Percentiles rank a stretch among this genome's conserved stretches.
phyloP scores from a whole-genome alignment of 148 eudicot genomes.

The Amaranthus palmeri region DNA sequence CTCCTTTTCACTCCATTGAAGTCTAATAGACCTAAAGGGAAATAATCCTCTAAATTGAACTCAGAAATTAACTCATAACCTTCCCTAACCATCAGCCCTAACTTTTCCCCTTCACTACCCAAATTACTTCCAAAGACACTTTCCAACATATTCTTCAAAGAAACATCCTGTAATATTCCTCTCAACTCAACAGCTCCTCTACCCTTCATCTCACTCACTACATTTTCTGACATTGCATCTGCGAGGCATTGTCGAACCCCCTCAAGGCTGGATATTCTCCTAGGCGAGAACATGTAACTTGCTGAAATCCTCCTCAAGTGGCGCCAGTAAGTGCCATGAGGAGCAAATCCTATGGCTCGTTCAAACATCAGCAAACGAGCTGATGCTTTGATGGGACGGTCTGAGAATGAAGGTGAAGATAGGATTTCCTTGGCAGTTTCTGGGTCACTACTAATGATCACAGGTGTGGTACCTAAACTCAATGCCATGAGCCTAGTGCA shows the following conservation, averaged over 20 bases:
- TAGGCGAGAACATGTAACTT: slow-evolving; percentile 57
- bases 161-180: slow-evolving; percentile 42
- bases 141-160: slow-evolving; percentile 56
- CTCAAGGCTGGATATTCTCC: slow-evolving; percentile 47
- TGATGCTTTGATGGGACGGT: slow-evolving; percentile 63
- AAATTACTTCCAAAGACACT: slow-evolving; percentile 63
- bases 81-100: slow-evolving; percentile 61
- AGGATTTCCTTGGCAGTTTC: slow-evolving; percentile 69
- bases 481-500: slow-evolving; percentile 64
- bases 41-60: slow-evolving; percentile 56
- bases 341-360: slow-evolving; percentile 77
- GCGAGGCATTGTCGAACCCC: slow-evolving; percentile 41
- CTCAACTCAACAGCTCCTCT: slow-evolving; percentile 48
- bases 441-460: slow-evolving; percentile 65
- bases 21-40: slow-evolving; percentile 52
- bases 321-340: slow-evolving; percentile 61
- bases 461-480: slow-evolving; percentile 54
- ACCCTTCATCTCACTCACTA: slow-evolving; percentile 37
- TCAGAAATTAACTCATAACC: slow-evolving; percentile 69
- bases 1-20: slow-evolving; percentile 61
- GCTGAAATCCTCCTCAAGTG: slow-evolving; percentile 54
- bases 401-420: slow-evolving; percentile 48
- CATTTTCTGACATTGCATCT: slow-evolving; percentile 36
- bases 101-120: slow-evolving; percentile 37
- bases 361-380: slow-evolving; percentile 68